Evolutionary conservation across 2,329 filamentous ascomycete species (phyloP), one percentile per base, ranked within the genome.

Genomic region (Aciculosporium take): DNA sequence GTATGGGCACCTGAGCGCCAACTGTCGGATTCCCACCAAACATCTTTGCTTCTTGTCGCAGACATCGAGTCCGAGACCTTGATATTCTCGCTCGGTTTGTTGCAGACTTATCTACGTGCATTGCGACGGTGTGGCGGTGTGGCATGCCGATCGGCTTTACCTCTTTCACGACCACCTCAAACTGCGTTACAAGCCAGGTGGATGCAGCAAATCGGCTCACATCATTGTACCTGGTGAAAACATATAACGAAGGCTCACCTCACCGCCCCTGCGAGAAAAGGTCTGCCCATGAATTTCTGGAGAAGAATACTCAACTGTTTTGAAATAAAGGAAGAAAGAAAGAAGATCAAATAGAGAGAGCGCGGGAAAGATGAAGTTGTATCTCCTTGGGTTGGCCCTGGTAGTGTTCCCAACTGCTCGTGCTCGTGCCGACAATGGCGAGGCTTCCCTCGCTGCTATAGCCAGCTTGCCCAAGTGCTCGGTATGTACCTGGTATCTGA

Each of bases 381-480:
- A 7, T 24, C 10, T 24, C 9, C 6, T 37, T n/a, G 35, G 35
- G 24, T 12, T 28, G 35, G 24, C 35, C 35, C 9, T 37, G n/a
- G 8, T 28, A 24, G 24, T 24, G 7, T 27, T 28, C 25, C 15
- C 35, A 9, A 5, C 24, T 18, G 25, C 17, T 20, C 10, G 23
- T 12, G 35, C 35, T 12, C 18, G 18, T 5, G 24, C 27, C 10
- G 17, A 13, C 15, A 28, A 27, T 5, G 24, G 28, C 10, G 17
- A 13, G 23, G 9, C 24, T 7, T 8, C 35, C 2, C 25, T 28
- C 3, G 18, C 27, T 17, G 18, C 18, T 6, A 21, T 39, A 8
- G 18, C 27, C 17, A 39, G 37, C 28, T 29, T 44, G 30, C 42
- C 42, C 39, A n/a, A 25, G 5, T 41, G 42, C 13, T 39, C 42